Base-by-base conservation (phyloP, 2,329 filamentous ascomycete species). In the Bisporella sp. region DNA sequence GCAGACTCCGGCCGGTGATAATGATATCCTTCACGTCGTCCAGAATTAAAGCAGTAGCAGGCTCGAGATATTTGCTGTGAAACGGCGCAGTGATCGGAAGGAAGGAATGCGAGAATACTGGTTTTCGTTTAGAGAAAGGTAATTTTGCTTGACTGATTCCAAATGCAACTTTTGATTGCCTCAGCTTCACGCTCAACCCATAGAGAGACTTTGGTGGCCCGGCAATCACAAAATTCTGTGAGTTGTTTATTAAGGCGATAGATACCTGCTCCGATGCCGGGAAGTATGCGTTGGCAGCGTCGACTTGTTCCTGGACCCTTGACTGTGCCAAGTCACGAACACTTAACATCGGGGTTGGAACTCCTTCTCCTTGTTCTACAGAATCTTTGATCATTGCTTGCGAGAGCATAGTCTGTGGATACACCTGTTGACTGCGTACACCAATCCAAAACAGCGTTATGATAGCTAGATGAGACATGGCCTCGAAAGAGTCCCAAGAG, bases 371-470 rank as follows among this genome's bases (percentile, higher is more conserved):
- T 66, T 91, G 84, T 66, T 96, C 90, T 57, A 88, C 78, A 2
- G 91, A 96, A 70, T 97, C 92, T 64, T 90, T 87, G 48, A 96
- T 78, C 64, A 90, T 87, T 40, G 81, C 86, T 0, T 91, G 92
- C 2, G 89, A 88, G 62, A 97, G 79, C 31, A 91, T 96, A 5
- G 92, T 96, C 57, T 87, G 82, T 30, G 92, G 92, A 71, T 96
- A 96, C 2, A 90, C 89, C 69, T 96, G 92, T 69, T 97, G 92
- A 68, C 90, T 95, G 62, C 91, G 85, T 54, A 90, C 84, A 65
- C 92, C 92, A 57, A 96, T 95, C 92, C 91, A 97, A 76, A 97
- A 97, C 35, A 97, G 85, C 63, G 96, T 89, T 31, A 87, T 90
- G 58, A 97, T 74, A 4, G 91, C 88, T 59, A 87, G 82, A 61